A percentile compares a stretch with the other conserved stretches of the same genome.
These are phyloP conservation scores for Pelagomonas calceolata DNA, from an alignment of 108 stramenopile genomes.

Conservation along the genomic window DNA sequence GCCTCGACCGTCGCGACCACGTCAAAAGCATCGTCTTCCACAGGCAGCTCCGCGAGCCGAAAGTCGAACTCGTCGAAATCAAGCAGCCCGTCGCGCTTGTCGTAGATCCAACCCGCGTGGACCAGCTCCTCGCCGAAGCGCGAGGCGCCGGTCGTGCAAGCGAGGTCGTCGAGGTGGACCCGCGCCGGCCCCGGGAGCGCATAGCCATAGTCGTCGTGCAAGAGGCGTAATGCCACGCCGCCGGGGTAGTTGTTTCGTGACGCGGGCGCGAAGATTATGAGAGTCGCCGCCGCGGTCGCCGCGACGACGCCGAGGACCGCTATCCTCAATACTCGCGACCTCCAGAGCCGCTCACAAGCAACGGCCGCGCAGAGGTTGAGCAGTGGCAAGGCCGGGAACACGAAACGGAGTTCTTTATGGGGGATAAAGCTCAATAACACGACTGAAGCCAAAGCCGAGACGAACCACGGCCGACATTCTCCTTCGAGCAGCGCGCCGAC, in stretches of 20 bases:
- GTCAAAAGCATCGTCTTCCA: neutral
- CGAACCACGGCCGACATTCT: no score
- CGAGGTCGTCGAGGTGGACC: neutral
- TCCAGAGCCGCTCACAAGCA: constrained; percentile 45
- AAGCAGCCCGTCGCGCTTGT: neutral
- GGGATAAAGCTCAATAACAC: constrained; percentile 68
- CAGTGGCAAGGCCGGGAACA: constrained; percentile 76
- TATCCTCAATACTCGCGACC: constrained; percentile 16
- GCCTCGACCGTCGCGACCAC: neutral
- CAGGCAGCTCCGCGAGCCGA: neutral
- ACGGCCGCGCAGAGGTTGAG: constrained; percentile 68
- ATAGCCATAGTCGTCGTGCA: neutral
- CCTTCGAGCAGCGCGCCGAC: neutral
- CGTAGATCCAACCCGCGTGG: neutral
- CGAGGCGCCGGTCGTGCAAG: neutral
- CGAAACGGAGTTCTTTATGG: constrained; percentile 90
- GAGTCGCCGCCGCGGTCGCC: neutral
- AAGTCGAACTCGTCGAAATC: neutral
- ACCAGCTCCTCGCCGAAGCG: constrained; percentile 4
- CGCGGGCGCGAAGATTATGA: neutral
- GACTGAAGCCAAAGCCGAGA: constrained; percentile 50
- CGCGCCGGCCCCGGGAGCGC: neutral
- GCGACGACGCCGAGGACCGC: neutral
- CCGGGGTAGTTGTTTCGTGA: constrained; percentile 14
- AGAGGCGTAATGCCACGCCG: constrained; percentile 3